Base-by-base conservation (phyloP, 495 filamentous ascomycete genomes). In the Hyaloscypha hepaticicola region DNA sequence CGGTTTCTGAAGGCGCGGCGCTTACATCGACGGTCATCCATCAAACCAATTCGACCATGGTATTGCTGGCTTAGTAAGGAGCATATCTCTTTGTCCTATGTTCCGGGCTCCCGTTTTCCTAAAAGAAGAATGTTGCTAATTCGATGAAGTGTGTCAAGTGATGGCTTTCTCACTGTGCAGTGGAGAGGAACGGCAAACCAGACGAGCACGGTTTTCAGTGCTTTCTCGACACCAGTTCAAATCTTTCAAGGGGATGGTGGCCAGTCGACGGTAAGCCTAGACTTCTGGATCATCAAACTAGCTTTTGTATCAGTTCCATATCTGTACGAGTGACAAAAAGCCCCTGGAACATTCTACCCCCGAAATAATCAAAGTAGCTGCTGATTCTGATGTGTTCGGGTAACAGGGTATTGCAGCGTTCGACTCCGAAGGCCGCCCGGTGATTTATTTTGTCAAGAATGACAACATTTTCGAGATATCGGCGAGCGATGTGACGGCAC, bases 21-120 rank as follows among this genome's bases (percentile, higher is more conserved):
- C 22, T 65, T 1, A 52, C 34, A 21, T 34, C 26, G 1, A 59
- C 53, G 2, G 49, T 50, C 5, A 25, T 65, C 8, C 16, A 16
- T 19, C 21, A 59, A 12, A 5, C 53, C 3, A 58, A 59, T 50
- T 7, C 12, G 19, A 58, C 9, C 4, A 65, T 34, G 34, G 26
- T 65, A 19, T 2, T 59, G 2, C 12, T 65, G 7, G 55, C 62
- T 27, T 65, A 59, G n/a, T n/a, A n/a, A n/a, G n/a, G n/a, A n/a
- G n/a, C n/a, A n/a, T n/a, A n/a, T n/a, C n/a, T n/a, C n/a, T n/a
- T n/a, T n/a, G n/a, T n/a, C n/a, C n/a, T n/a, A n/a, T n/a, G n/a
- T n/a, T n/a, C n/a, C n/a, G n/a, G n/a, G n/a, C n/a, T n/a, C n/a
- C n/a, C n/a, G n/a, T n/a, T n/a, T n/a, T n/a, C n/a, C n/a, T n/a